Conservation (phyloP, 371 early-diverging fungal genomes). For the Rhizopus delemar region DNA sequence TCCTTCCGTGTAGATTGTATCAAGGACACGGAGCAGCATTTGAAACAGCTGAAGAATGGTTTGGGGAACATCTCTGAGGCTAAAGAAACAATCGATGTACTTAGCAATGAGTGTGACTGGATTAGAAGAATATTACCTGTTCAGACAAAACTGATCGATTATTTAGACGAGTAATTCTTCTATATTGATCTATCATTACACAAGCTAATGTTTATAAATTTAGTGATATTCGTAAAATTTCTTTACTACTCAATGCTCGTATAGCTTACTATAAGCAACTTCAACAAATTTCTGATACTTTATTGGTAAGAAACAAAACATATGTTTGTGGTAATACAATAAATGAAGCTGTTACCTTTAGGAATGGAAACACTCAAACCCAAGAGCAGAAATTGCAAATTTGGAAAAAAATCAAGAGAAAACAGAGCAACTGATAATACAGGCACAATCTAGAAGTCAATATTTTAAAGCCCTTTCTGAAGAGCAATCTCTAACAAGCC, state of each 20-base stretch:
- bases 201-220: background rate
- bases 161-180: slow-evolving; percentile 35
- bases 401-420: slow-evolving; percentile 28
- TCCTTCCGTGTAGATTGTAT: slow-evolving; percentile 11
- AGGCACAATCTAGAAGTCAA: slow-evolving; percentile 33
- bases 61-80: background rate
- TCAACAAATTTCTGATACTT: slow-evolving; percentile 58
- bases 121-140: background rate
- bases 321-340: background rate
- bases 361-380: slow-evolving; percentile 32
- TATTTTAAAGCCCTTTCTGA: slow-evolving; percentile 48
- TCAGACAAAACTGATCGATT: slow-evolving; percentile 33
- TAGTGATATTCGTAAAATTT: slow-evolving; percentile 37
- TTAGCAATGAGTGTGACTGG: background rate
- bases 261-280: slow-evolving; percentile 60
- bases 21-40: slow-evolving; percentile 7
- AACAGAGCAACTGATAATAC: slow-evolving; percentile 23
- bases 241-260: slow-evolving; percentile 43
- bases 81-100: background rate
- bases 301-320: slow-evolving; percentile 14
- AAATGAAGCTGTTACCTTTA: background rate
- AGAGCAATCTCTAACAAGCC: slow-evolving; percentile 13
- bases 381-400: slow-evolving; percentile 26
- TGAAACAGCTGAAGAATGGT: background rate
- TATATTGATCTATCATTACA: background rate